A percentile compares a stretch with the other conserved stretches of the same genome.
Evolutionary conservation across 2,329 filamentous ascomycete genomes (phyloP).

Genomic region (Cryphonectria nitschkei): DNA sequence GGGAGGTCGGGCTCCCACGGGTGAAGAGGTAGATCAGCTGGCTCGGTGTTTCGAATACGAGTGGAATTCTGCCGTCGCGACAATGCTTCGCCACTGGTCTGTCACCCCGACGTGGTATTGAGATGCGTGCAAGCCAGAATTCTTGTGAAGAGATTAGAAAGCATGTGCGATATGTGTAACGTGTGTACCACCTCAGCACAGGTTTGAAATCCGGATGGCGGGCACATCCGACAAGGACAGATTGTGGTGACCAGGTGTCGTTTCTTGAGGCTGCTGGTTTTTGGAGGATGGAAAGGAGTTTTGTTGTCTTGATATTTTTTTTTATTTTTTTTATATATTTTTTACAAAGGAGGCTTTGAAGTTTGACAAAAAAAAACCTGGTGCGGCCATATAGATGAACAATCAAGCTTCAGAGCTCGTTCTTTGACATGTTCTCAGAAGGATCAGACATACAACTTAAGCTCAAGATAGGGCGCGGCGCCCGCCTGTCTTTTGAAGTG

Average conservation of each 20-base stretch:
- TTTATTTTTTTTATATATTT: not conserved
- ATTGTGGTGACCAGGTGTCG: not conserved
- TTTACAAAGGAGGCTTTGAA: not conserved
- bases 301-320: not conserved
- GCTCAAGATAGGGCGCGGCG: not conserved
- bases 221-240: not conserved
- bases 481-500: not conserved
- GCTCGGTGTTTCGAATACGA: conserved; percentile 66
- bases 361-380: not conserved
- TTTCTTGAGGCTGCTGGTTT: not conserved
- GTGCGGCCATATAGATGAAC: not conserved
- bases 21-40: conserved; percentile 61
- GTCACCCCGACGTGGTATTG: conserved; percentile 60
- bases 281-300: not conserved
- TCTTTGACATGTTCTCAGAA: not conserved
- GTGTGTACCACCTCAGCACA: not conserved
- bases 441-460: not conserved
- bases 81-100: conserved; percentile 72
- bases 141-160: not conserved
- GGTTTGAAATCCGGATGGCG: not conserved
- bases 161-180: not conserved
- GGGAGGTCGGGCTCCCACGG: conserved; percentile 61
- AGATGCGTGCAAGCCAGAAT: conserved; percentile 20
- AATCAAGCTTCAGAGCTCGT: not conserved
- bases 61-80: conserved; percentile 67